Evolutionary conservation across 2,329 filamentous ascomycete species (phyloP).

Genomic region (Trematosphaeria pertusa): DNA sequence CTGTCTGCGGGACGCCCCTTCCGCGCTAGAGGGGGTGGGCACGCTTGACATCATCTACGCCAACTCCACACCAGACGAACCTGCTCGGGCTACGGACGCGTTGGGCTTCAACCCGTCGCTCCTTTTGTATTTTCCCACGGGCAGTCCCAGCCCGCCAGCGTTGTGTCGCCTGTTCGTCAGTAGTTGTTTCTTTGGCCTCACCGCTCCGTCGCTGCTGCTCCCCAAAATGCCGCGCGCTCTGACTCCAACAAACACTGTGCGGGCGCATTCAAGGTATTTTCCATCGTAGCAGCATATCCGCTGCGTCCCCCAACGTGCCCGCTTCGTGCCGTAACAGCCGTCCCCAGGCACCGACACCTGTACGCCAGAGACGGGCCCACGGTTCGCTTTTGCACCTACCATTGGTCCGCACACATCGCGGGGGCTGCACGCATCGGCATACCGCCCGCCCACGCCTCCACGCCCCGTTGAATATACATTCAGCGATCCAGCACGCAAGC

Average conservation of each 20-base stretch:
- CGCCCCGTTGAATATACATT: conserved; percentile 45
- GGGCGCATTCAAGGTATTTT: conserved; percentile 20
- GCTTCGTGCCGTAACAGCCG: conserved; percentile 31
- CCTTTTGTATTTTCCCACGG: no score
- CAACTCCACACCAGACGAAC: no score
- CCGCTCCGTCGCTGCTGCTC: neutral
- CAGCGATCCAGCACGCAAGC: conserved; percentile 37
- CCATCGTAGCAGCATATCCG: conserved; percentile 32
- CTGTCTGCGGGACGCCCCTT: conserved; percentile 1
- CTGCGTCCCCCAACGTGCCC: conserved; percentile 37
- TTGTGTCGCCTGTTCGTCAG: no score
- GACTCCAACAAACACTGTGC: no score
- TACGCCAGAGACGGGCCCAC: conserved; percentile 41
- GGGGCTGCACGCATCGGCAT: conserved; percentile 24
- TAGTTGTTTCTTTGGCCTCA: no score
- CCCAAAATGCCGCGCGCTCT: conserved; percentile 5
- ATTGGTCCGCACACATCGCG: conserved; percentile 36
- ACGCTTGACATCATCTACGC: conserved; percentile 1
- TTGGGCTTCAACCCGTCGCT: no score
- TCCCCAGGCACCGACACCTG: conserved; percentile 35
- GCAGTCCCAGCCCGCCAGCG: no score
- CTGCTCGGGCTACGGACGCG: no score
- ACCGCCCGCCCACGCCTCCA: conserved; percentile 28
- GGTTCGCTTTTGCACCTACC: conserved; percentile 30
- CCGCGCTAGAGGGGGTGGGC: neutral